A percentile compares a stretch with the other conserved stretches of the same genome.
These are phyloP conservation scores for Apiotrichum sp. DNA, from an alignment of 1,284 basidiomycete genomes.

Conservation along the genomic window DNA sequence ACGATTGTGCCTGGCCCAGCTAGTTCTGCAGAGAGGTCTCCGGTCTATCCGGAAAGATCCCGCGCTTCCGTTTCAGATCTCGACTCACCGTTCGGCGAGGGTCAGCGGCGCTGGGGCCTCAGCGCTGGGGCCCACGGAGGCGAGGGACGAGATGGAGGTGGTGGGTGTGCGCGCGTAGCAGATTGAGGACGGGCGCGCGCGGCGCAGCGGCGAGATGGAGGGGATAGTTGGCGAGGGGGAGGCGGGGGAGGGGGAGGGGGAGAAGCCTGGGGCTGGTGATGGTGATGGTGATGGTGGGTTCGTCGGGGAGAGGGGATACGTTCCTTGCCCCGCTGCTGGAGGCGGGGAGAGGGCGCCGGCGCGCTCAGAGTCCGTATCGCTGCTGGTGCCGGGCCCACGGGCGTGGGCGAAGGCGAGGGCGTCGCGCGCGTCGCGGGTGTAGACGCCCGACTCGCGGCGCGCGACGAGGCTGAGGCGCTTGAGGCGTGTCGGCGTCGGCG, in stretches of 20 bases:
- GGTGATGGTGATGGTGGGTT: not conserved
- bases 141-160: not conserved
- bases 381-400: too few species aligned
- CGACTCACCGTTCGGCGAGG: conserved; percentile 24
- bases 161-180: not conserved
- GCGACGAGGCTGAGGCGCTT: conserved; percentile 23
- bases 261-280: not conserved
- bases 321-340: too few species aligned
- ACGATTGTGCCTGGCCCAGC: too few species aligned
- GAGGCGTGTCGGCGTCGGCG: conserved; percentile 8
- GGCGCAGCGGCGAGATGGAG: not conserved
- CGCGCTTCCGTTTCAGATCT: not conserved
- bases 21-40: too few species aligned
- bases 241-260: not conserved
- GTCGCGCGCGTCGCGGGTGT: too few species aligned
- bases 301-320: not conserved
- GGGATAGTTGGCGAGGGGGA: not conserved
- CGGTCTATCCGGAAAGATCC: too few species aligned
- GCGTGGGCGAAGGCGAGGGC: too few species aligned
- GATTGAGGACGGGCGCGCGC: not conserved
- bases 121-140: not conserved
- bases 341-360: not conserved
- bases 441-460: not conserved
- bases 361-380: too few species aligned
- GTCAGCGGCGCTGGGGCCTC: conserved; percentile 5